Evolutionary conservation across 2,329 filamentous ascomycete species (phyloP).

Genomic region (Aspergillus candidus): DNA sequence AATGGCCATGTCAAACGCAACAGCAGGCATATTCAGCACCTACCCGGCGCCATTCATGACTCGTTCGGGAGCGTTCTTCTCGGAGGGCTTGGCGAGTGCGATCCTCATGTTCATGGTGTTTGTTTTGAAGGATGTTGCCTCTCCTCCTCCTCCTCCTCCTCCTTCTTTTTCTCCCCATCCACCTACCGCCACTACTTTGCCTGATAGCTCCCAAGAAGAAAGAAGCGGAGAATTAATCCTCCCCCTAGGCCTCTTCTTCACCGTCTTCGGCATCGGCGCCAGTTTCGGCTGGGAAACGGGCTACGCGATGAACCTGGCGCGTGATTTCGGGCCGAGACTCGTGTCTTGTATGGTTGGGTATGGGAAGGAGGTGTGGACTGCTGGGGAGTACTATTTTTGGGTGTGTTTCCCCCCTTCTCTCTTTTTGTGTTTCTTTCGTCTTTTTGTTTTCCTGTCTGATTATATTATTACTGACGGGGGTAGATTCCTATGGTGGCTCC

Average conservation of each 20-base stretch:
- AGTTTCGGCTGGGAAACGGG: slow-evolving; percentile 73
- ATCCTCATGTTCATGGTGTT: slow-evolving; percentile 68
- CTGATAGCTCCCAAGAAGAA: too few species aligned
- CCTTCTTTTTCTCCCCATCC: too few species aligned
- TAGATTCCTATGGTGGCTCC: slow-evolving; percentile 68
- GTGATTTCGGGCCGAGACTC: slow-evolving; percentile 65
- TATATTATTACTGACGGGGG: neutral
- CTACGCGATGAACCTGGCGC: slow-evolving; percentile 67
- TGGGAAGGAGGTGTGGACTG: slow-evolving; percentile 59
- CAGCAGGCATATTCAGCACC: slow-evolving; percentile 67
- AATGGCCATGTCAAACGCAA: slow-evolving; percentile 39
- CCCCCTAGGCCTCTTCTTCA: slow-evolving; percentile 61
- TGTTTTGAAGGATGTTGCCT: slow-evolving; percentile 48
- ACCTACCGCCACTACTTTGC: too few species aligned
- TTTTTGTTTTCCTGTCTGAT: neutral
- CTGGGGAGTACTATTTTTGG: slow-evolving; percentile 68
- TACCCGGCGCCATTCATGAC: slow-evolving; percentile 60
- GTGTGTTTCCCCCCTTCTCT: slow-evolving; percentile 31
- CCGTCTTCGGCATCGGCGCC: slow-evolving; percentile 67
- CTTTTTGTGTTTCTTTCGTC: neutral
- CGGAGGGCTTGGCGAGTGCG: slow-evolving; percentile 62
- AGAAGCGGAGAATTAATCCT: too few species aligned
- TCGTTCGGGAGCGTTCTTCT: slow-evolving; percentile 62
- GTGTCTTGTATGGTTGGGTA: slow-evolving; percentile 65
- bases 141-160: too few species aligned